phyloP scores from a whole-genome alignment of 2,329 filamentous ascomycete genomes.

The Gnomoniopsis sp. region DNA sequence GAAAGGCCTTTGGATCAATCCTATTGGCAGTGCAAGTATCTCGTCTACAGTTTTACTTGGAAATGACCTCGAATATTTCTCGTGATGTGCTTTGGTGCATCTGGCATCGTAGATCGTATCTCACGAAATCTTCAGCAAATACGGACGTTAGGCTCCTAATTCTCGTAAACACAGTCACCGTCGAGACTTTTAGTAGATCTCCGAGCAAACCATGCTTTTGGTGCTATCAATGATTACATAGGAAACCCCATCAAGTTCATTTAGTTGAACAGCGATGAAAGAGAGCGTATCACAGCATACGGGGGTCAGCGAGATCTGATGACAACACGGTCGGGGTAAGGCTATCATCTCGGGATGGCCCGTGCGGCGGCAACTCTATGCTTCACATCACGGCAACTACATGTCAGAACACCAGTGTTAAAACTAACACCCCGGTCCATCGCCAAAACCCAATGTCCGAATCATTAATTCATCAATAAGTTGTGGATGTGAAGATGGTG shows the following conservation, averaged over 20 bases:
- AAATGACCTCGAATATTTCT: neutral
- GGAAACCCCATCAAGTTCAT: neutral
- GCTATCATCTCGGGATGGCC: neutral
- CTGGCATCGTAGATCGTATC: neutral
- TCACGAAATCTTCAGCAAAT: neutral
- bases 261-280: neutral
- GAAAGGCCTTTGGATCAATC: no score
- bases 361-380: neutral
- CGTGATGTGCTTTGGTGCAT: neutral
- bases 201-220: no score
- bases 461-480: neutral
- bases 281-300: neutral
- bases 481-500: conserved; percentile 1
- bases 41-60: neutral
- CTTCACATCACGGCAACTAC: no score
- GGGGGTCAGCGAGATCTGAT: neutral
- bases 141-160: no score
- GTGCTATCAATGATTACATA: neutral
- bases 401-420: no score
- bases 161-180: no score
- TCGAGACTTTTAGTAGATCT: no score
- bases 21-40: neutral
- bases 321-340: neutral
- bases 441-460: neutral
- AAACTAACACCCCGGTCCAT: neutral